Evolutionary conservation across 2,329 filamentous ascomycete species (phyloP).

Genomic region (Coniochaeta prunicola): DNA sequence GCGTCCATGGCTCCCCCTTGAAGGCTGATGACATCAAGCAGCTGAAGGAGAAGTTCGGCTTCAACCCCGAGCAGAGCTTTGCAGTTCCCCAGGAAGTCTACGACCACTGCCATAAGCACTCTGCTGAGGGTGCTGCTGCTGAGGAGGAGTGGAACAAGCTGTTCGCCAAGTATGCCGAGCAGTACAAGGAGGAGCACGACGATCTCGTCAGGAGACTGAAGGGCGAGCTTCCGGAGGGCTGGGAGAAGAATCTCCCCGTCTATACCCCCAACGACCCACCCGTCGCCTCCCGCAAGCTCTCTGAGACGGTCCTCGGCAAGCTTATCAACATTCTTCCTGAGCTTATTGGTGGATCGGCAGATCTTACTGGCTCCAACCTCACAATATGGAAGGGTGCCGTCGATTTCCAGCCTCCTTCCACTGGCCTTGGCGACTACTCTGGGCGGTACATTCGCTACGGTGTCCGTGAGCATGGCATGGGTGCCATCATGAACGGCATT

Average conservation of each 20-base stretch:
- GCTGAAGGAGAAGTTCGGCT: constrained; percentile 92
- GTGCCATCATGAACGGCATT: constrained; percentile 89
- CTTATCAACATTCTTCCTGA: constrained; percentile 79
- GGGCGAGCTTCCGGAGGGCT: constrained; percentile 85
- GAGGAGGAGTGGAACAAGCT: constrained; percentile 96
- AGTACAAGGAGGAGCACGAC: constrained; percentile 70
- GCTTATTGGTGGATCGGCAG: constrained; percentile 90
- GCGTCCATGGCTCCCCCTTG: constrained; percentile 92
- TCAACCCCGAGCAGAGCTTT: constrained; percentile 90
- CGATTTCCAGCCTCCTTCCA: constrained; percentile 90
- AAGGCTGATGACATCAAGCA: constrained; percentile 91
- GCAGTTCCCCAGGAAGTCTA: constrained; percentile 92
- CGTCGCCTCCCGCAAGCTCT: constrained; percentile 90
- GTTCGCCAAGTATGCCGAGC: constrained; percentile 74
- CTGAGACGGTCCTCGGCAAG: constrained; percentile 85
- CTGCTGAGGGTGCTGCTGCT: constrained; percentile 75
- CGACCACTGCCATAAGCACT: constrained; percentile 80
- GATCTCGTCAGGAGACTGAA: constrained; percentile 77
- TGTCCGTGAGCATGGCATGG: constrained; percentile 90
- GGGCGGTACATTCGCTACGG: constrained; percentile 92
- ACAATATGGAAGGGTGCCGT: constrained; percentile 95
- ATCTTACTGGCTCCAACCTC: constrained; percentile 97
- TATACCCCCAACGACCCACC: constrained; percentile 84
- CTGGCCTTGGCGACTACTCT: constrained; percentile 78
- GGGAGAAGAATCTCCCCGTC: constrained; percentile 87